Evolutionary conservation across 83 land plant genomes (phyloP).

Genomic region (Thuja plicata): DNA sequence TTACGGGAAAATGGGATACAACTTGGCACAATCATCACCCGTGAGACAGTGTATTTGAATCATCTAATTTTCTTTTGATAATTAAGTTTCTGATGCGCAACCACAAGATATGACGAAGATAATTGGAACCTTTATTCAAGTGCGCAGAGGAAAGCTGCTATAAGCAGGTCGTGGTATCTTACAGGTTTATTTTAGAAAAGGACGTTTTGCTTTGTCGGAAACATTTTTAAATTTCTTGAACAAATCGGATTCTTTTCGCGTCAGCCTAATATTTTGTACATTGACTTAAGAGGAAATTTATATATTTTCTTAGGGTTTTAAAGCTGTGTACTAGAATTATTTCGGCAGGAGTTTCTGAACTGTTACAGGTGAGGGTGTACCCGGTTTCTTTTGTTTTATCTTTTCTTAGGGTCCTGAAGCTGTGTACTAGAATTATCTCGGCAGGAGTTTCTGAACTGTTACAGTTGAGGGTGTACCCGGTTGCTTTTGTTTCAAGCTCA

Average conservation of each 20-base stretch:
- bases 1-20: background rate
- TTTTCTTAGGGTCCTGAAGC: background rate
- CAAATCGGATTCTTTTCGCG: background rate
- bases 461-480: background rate
- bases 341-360: background rate
- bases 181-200: background rate
- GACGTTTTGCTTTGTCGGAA: background rate
- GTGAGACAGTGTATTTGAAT: background rate
- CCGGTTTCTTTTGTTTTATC: too few species aligned
- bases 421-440: background rate
- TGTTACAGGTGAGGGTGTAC: background rate
- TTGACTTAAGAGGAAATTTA: background rate
- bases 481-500: background rate
- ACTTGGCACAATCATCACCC: background rate
- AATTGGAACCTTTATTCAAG: background rate
- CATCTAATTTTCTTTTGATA: background rate
- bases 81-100: background rate
- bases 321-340: background rate
- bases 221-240: too few species aligned
- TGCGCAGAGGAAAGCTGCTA: background rate
- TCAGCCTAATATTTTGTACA: background rate
- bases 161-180: background rate
- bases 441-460: background rate
- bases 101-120: background rate
- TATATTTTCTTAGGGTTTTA: background rate